These are phyloP conservation scores for Lachancea kluyveri DNA, from an alignment of 805 yeast species.

Conservation along the genomic window DNA sequence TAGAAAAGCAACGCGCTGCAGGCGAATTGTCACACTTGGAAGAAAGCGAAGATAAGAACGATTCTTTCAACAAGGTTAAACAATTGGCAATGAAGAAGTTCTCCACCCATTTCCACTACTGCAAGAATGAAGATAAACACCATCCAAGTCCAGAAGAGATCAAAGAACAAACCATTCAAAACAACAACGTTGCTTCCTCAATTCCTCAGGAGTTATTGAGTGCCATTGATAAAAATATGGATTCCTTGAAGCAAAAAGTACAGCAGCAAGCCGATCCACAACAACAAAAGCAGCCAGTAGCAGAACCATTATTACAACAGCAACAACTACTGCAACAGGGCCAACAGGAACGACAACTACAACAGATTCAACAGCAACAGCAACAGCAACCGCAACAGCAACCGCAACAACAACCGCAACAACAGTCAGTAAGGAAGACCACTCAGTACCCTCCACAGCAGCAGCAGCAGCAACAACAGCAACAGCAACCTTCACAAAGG, in stretches of 20 bases:
- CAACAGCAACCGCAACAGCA: constrained; percentile 17
- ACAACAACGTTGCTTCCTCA: constrained; percentile 22
- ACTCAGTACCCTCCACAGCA: constrained; percentile 6
- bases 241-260: constrained; percentile 22
- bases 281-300: constrained; percentile 7
- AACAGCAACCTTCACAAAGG: constrained; percentile 13
- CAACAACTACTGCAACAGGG: constrained; percentile 8
- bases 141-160: constrained; percentile 32
- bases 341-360: constrained; percentile 12
- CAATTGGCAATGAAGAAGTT: constrained; percentile 31
- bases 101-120: constrained; percentile 33
- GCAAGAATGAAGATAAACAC: constrained; percentile 24
- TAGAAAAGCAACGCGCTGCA: constrained; percentile 25
- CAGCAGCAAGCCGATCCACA: constrained; percentile 10
- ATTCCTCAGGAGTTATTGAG: constrained; percentile 25
- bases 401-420: constrained; percentile 11
- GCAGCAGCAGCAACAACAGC: constrained; percentile 23
- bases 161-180: constrained; percentile 25
- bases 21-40: constrained; percentile 9
- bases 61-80: constrained; percentile 30
- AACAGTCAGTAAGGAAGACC: constrained; percentile 3
- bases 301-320: too few species aligned
- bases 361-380: constrained; percentile 12
- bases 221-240: constrained; percentile 30
- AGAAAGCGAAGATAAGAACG: constrained; percentile 20